Evolutionary conservation across 768 basidiomycete species (phyloP).

Genomic region (Suillus luteus): DNA sequence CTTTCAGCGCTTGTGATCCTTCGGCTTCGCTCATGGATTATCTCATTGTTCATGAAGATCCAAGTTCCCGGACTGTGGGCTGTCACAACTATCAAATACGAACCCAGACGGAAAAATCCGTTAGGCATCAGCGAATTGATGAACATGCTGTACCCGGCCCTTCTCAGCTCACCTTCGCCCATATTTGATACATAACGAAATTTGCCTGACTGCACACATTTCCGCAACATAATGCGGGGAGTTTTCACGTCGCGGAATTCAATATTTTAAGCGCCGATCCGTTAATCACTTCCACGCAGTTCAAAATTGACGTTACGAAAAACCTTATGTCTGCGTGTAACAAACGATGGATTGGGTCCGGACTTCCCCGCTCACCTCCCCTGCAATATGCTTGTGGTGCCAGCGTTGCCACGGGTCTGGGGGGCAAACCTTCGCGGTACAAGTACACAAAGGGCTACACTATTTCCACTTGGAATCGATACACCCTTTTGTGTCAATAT

Average conservation of each 20-base stretch:
- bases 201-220: background rate
- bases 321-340: conserved; percentile 5
- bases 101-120: background rate
- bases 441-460: background rate
- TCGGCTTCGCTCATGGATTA: background rate
- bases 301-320: background rate
- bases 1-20: background rate
- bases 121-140: background rate
- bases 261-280: conserved; percentile 4
- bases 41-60: background rate
- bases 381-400: background rate
- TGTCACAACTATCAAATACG: background rate
- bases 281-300: background rate
- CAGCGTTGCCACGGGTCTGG: background rate
- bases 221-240: background rate
- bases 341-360: background rate
- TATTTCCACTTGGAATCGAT: background rate
- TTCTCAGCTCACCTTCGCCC: background rate
- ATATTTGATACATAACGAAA: background rate
- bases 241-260: background rate
- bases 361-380: background rate
- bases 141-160: background rate
- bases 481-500: background rate
- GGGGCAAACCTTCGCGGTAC: conserved; percentile 1
- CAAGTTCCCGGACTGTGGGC: background rate